phyloP scores from a whole-genome alignment of 441 rosid genomes.

The Erodium trifolium region DNA sequence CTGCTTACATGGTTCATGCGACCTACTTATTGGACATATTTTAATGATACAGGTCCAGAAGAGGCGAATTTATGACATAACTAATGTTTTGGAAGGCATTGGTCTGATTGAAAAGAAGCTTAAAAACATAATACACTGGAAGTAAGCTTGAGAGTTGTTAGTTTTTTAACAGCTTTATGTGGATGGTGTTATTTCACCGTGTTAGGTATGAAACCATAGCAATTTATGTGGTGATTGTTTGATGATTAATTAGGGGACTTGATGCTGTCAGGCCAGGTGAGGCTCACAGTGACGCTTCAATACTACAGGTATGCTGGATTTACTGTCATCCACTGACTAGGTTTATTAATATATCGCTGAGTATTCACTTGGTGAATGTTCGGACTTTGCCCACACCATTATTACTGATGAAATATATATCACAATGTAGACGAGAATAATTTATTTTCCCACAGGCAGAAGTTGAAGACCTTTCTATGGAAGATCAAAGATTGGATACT shows the following conservation, averaged over 20 bases:
- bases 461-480: slow-evolving; percentile 53
- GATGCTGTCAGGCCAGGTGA: slow-evolving; percentile 58
- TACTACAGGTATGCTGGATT: slow-evolving; percentile 47
- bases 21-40: slow-evolving; percentile 7
- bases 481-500: slow-evolving; percentile 63
- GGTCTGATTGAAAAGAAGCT: slow-evolving; percentile 92
- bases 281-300: slow-evolving; percentile 40
- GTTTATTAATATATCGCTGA: background rate
- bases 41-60: slow-evolving; percentile 57
- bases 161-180: slow-evolving; percentile 15
- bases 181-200: slow-evolving; percentile 10
- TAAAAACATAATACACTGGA: slow-evolving; percentile 85
- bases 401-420: background rate
- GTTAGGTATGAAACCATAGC: slow-evolving; percentile 15
- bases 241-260: slow-evolving; percentile 56
- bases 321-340: background rate
- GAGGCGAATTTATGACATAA: slow-evolving; percentile 92
- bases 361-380: background rate
- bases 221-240: slow-evolving; percentile 27
- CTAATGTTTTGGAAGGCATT: slow-evolving; percentile 96
- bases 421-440: background rate
- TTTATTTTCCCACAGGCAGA: slow-evolving; percentile 50
- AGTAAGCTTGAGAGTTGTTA: slow-evolving; percentile 39
- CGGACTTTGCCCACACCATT: background rate
- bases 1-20: slow-evolving; percentile 2